These are phyloP conservation scores for Polychaeton citri DNA, from an alignment of 2,329 filamentous ascomycete species.

Conservation along the genomic window DNA sequence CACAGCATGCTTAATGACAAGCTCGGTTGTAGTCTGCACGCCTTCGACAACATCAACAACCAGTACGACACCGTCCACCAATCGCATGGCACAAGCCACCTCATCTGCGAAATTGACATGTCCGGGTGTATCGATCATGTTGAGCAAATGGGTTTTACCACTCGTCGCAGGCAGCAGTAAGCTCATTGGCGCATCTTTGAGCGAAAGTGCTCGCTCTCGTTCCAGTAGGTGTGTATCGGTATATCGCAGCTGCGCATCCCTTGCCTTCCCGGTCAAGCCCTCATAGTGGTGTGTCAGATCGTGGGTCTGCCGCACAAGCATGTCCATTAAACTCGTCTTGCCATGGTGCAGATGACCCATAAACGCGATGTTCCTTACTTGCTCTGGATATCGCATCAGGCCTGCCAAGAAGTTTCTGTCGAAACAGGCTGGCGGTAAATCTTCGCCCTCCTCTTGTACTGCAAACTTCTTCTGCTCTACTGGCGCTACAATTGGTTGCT, in stretches of 20 bases:
- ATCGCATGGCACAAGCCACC: constrained; percentile 71
- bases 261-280: constrained; percentile 64
- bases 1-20: constrained; percentile 92
- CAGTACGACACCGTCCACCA: constrained; percentile 84
- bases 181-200: constrained; percentile 91
- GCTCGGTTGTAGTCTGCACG: constrained; percentile 96
- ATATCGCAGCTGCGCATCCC: constrained; percentile 84
- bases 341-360: constrained; percentile 92
- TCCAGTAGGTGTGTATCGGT: constrained; percentile 87
- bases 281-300: constrained; percentile 69
- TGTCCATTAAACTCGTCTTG: constrained; percentile 97
- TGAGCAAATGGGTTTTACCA: constrained; percentile 89
- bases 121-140: constrained; percentile 89
- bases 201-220: constrained; percentile 75
- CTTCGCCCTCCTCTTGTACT: constrained; percentile 71
- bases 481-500: constrained; percentile 85
- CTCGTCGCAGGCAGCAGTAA: constrained; percentile 76
- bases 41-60: constrained; percentile 95
- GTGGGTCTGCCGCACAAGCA: constrained; percentile 92
- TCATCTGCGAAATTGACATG: constrained; percentile 99
- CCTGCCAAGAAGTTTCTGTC: constrained; percentile 88
- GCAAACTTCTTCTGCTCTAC: constrained; percentile 93
- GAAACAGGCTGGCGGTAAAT: constrained; percentile 79
- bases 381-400: constrained; percentile 88
- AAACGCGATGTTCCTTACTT: constrained; percentile 83